A percentile compares a stretch with the other conserved stretches of the same genome.
Evolutionary conservation across 805 yeast genomes (phyloP).

Genomic region (Sugiyamaella mastotermitis): DNA sequence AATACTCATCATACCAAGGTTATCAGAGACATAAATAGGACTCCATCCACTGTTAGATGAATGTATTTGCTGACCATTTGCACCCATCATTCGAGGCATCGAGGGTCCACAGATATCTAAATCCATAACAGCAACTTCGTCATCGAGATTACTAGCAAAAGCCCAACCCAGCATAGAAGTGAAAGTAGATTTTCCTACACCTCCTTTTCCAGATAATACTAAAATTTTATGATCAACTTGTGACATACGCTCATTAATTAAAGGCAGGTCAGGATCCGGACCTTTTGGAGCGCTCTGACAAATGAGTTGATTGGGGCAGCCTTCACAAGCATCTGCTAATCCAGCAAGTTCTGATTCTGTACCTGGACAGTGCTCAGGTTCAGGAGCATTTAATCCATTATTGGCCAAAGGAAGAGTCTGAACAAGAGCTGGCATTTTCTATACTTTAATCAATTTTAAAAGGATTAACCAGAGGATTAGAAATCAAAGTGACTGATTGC

Average conservation of each 20-base stretch:
- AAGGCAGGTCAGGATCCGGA: slow-evolving; percentile 88
- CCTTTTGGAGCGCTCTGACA: slow-evolving; percentile 82
- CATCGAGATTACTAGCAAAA: slow-evolving; percentile 60
- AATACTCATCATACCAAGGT: slow-evolving; percentile 91
- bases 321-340: slow-evolving; percentile 84
- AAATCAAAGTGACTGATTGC: too few species aligned
- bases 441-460: too few species aligned
- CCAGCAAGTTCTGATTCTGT: slow-evolving; percentile 95
- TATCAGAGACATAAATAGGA: slow-evolving; percentile 93
- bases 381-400: slow-evolving; percentile 44
- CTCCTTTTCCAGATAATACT: slow-evolving; percentile 66
- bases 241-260: slow-evolving; percentile 61
- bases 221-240: slow-evolving; percentile 70
- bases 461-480: too few species aligned
- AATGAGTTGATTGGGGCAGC: slow-evolving; percentile 89
- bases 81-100: slow-evolving; percentile 89
- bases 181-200: slow-evolving; percentile 96
- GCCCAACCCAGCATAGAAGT: slow-evolving; percentile 98
- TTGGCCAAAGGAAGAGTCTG: background rate
- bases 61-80: slow-evolving; percentile 78
- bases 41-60: slow-evolving; percentile 92
- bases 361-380: slow-evolving; percentile 98
- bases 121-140: slow-evolving; percentile 96
- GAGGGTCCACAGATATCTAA: slow-evolving; percentile 98
- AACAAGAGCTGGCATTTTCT: slow-evolving; percentile 9